Percentiles rank a stretch among this genome's conserved stretches.
phyloP scores from a whole-genome alignment of 1,139 yeast species.

The Suhomyces bokatorum region DNA sequence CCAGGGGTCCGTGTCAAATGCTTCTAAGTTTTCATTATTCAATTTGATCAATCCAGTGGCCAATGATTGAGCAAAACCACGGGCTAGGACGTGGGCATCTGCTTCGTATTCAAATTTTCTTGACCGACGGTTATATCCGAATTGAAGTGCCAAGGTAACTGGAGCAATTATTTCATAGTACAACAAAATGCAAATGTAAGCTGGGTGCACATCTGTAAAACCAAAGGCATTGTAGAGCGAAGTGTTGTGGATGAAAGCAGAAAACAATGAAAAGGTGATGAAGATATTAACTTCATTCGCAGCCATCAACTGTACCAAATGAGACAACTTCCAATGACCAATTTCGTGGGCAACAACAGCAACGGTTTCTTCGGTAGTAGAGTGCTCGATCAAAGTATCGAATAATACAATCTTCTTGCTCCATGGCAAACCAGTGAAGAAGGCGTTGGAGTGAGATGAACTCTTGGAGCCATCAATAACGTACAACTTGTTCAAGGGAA shows the following conservation, averaged over 20 bases:
- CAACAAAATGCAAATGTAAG: constrained; percentile 74
- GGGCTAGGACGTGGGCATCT: constrained; percentile 74
- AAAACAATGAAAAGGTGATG: constrained; percentile 66
- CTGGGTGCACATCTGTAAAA: constrained; percentile 63
- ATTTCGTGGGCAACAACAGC: constrained; percentile 97
- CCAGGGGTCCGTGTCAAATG: constrained; percentile 85
- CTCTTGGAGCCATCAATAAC: constrained; percentile 96
- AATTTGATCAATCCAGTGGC: constrained; percentile 72
- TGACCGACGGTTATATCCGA: constrained; percentile 65
- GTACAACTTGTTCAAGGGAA: constrained; percentile 82
- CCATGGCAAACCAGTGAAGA: constrained; percentile 95
- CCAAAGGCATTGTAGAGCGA: constrained; percentile 82
- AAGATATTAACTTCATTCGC: constrained; percentile 67
- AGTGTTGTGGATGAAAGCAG: constrained; percentile 74
- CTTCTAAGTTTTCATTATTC: constrained; percentile 76
- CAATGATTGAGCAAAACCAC: constrained; percentile 71
- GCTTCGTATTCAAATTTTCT: constrained; percentile 94
- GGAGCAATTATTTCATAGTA: constrained; percentile 78
- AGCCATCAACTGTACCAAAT: constrained; percentile 69
- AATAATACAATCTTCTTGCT: constrained; percentile 90
- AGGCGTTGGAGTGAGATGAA: constrained; percentile 95
- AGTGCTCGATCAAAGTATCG: constrained; percentile 84
- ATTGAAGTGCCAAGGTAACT: constrained; percentile 65
- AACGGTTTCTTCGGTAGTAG: constrained; percentile 76
- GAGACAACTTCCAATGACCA: constrained; percentile 95